Conservation (phyloP, 805 yeast genomes). For the Saturnispora gosingensis region DNA sequence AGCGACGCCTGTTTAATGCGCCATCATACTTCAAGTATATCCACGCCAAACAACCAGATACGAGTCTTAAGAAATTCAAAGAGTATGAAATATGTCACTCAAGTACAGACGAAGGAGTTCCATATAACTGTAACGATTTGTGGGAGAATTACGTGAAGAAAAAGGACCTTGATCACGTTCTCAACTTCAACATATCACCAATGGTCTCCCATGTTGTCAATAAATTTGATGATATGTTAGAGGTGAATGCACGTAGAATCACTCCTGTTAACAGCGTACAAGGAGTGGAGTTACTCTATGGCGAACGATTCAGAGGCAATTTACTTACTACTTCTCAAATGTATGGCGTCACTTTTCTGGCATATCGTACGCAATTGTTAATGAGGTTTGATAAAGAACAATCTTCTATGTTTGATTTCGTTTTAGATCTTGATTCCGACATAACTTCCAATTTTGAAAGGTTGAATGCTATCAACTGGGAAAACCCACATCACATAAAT, state of each 20-base stretch:
- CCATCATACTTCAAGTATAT: background rate
- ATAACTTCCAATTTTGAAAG: background rate
- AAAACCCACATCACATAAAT: conserved; percentile 7
- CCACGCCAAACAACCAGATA: background rate
- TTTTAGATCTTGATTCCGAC: conserved; percentile 22
- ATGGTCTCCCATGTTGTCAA: background rate
- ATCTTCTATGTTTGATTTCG: conserved; percentile 1
- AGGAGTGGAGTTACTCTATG: conserved; percentile 8
- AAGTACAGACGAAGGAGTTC: conserved; percentile 4
- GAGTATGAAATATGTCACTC: background rate
- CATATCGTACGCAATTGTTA: conserved; percentile 6
- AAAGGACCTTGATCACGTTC: background rate
- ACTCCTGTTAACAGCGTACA: background rate
- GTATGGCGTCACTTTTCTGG: conserved; percentile 7
- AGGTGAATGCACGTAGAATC: background rate
- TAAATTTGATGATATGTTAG: conserved; percentile 2
- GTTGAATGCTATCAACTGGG: background rate
- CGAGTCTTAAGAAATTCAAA: background rate
- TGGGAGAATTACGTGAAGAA: conserved; percentile 3
- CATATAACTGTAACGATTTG: background rate
- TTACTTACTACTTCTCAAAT: conserved; percentile 14
- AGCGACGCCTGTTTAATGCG: background rate
- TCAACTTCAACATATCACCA: background rate
- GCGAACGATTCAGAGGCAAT: conserved; percentile 15
- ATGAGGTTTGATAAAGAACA: conserved; percentile 13